phyloP scores from a whole-genome alignment of 208 protist species.

The Naegleria fowleri region DNA sequence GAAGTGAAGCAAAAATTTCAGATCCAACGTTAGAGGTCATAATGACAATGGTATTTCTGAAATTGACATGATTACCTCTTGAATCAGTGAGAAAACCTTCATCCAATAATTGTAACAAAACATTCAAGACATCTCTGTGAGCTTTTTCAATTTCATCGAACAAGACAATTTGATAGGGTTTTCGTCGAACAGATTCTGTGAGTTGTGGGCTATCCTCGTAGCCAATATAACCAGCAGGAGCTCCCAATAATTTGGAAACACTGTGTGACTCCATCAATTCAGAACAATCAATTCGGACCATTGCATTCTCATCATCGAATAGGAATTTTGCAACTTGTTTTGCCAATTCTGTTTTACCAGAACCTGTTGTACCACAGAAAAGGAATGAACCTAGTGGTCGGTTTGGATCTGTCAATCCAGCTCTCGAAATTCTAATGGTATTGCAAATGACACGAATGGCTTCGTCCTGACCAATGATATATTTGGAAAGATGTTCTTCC shows the following conservation, averaged over 20 bases:
- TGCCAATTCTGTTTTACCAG: conserved; percentile 58
- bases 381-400: conserved; percentile 63
- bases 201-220: conserved; percentile 76
- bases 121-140: conserved; percentile 67
- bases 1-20: conserved; percentile 39
- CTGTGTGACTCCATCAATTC: conserved; percentile 77
- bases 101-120: conserved; percentile 77
- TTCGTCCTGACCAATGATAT: conserved; percentile 69
- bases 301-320: conserved; percentile 51
- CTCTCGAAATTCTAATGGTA: conserved; percentile 62
- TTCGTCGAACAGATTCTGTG: conserved; percentile 72
- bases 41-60: conserved; percentile 73
- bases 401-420: conserved; percentile 52
- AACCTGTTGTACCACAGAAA: conserved; percentile 66
- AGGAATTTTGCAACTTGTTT: conserved; percentile 64
- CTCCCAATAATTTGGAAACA: conserved; percentile 68
- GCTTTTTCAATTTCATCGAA: conserved; percentile 88
- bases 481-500: conserved; percentile 65
- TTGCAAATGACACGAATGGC: conserved; percentile 63
- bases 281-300: conserved; percentile 78
- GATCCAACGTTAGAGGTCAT: conserved; percentile 67
- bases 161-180: conserved; percentile 70
- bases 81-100: conserved; percentile 77
- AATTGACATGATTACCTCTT: conserved; percentile 68
- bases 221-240: conserved; percentile 80